These are phyloP conservation scores for Leishmania tarentolae DNA, from an alignment of 208 protist genomes.

Conservation along the genomic window DNA sequence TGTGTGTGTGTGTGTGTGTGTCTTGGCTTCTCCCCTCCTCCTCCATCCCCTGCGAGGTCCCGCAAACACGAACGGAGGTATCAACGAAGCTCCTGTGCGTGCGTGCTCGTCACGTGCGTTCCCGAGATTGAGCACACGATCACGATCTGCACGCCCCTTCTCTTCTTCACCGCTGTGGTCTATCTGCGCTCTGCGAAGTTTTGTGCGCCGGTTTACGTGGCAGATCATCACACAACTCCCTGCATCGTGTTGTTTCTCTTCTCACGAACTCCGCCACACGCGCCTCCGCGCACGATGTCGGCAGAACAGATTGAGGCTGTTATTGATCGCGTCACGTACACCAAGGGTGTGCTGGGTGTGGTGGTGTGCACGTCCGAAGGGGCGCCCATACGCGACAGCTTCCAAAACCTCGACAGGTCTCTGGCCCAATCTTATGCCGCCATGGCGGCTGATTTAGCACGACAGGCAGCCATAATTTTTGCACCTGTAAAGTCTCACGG, in stretches of 20 bases:
- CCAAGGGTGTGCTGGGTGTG: conserved; percentile 78
- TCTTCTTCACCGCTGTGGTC: background rate
- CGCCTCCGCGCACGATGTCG: conserved; percentile 28
- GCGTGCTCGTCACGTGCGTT: background rate
- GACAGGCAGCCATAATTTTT: conserved; percentile 36
- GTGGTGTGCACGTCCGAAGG: conserved; percentile 80
- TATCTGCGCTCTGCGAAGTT: background rate
- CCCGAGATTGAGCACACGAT: background rate
- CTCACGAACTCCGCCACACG: background rate
- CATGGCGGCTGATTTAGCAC: conserved; percentile 57
- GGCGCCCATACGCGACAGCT: conserved; percentile 80
- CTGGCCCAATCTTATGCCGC: conserved; percentile 52
- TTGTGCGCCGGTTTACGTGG: background rate
- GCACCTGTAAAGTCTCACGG: conserved; percentile 8
- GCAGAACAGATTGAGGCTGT: conserved; percentile 68
- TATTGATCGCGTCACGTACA: conserved; percentile 88
- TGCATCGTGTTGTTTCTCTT: background rate
- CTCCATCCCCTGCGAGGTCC: background rate
- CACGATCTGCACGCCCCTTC: background rate
- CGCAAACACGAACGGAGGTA: background rate
- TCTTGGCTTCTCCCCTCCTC: background rate
- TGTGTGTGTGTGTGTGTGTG: too few species aligned
- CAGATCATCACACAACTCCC: background rate
- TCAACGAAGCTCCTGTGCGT: background rate
- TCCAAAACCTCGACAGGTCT: conserved; percentile 80